Conservation (phyloP, 805 yeast species). For the Metschnikowia kunwiensis region DNA sequence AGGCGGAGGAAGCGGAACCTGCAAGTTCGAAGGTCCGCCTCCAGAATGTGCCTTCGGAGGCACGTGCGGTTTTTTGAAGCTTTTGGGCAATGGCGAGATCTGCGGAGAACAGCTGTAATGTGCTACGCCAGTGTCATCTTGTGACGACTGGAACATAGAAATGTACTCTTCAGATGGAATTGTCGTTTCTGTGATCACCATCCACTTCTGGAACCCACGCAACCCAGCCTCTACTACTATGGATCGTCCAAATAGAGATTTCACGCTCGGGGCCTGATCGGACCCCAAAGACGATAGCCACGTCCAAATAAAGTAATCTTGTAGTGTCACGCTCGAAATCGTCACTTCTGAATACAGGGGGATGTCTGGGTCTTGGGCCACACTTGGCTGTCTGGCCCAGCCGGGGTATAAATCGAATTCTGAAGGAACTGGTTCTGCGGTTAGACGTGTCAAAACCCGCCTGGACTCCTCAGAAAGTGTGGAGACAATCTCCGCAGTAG, state of each 20-base stretch:
- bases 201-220: slow-evolving; percentile 77
- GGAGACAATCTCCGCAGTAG: slow-evolving; percentile 50
- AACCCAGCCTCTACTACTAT: slow-evolving; percentile 78
- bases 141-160: slow-evolving; percentile 22
- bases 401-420: slow-evolving; percentile 41
- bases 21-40: not conserved
- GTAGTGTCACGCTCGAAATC: slow-evolving; percentile 64
- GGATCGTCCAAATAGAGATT: slow-evolving; percentile 74
- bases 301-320: slow-evolving; percentile 88
- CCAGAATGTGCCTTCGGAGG: no score
- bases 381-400: slow-evolving; percentile 23
- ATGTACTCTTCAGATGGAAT: slow-evolving; percentile 38
- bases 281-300: slow-evolving; percentile 78
- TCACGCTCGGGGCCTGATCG: slow-evolving; percentile 65
- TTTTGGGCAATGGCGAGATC: slow-evolving; percentile 4
- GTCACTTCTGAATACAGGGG: slow-evolving; percentile 37
- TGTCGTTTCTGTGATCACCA: slow-evolving; percentile 67
- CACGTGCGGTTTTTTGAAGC: not conserved
- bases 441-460: slow-evolving; percentile 46
- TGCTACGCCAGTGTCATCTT: slow-evolving; percentile 3
- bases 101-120: slow-evolving; percentile 12
- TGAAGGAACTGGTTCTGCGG: slow-evolving; percentile 35
- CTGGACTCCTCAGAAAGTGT: slow-evolving; percentile 73
- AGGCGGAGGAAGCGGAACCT: slow-evolving; percentile 14
- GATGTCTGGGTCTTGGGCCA: slow-evolving; percentile 21